Conservation (phyloP, 441 rosid genomes). For the Corymbia citriodora region DNA sequence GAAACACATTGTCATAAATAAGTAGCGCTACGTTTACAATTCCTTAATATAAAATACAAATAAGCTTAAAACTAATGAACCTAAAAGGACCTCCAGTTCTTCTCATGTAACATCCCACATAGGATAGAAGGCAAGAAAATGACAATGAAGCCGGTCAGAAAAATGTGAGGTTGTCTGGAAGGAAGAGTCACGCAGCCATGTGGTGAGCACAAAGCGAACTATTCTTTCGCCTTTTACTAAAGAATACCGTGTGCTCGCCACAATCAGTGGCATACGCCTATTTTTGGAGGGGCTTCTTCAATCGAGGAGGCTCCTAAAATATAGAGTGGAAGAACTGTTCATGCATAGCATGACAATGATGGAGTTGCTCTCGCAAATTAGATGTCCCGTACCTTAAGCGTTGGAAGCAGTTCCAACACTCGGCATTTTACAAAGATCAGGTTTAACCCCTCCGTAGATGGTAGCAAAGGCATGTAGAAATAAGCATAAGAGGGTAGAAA, state of each 20-base stretch:
- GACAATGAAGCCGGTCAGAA: background rate
- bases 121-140: background rate
- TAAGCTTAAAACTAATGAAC: background rate
- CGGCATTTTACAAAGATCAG: too few relatives aligned
- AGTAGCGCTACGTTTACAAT: background rate
- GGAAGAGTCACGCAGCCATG: fast-evolving
- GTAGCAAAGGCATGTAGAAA: too few relatives aligned
- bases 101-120: background rate
- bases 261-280: background rate
- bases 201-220: background rate
- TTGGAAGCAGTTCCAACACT: too few relatives aligned
- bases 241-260: background rate
- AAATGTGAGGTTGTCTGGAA: fast-evolving
- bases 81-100: background rate
- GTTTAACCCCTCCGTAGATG: background rate
- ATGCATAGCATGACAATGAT: background rate
- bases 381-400: too few relatives aligned
- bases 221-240: background rate
- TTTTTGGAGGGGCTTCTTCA: background rate
- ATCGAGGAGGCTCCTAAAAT: background rate
- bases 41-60: background rate
- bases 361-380: too few relatives aligned
- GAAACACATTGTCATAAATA: background rate
- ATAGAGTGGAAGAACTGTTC: background rate
- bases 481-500: too few relatives aligned